Conservation (phyloP, 1,284 basidiomycete genomes). For the Athelia psychrophila region DNA sequence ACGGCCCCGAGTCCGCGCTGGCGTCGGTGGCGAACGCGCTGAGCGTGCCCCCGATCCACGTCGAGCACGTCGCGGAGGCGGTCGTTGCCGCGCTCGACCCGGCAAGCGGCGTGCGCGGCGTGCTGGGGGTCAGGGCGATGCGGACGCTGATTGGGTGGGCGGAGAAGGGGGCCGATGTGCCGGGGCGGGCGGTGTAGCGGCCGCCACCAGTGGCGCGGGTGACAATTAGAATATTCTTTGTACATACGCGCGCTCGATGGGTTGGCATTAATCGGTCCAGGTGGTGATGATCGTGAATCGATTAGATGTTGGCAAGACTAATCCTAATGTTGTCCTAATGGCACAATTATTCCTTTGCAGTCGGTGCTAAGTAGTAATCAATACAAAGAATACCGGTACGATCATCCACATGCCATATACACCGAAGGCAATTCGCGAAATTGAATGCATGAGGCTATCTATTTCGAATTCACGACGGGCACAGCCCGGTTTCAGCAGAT, state of each 20-base stretch:
- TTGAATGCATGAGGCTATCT: too few relatives aligned
- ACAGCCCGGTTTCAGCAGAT: too few relatives aligned
- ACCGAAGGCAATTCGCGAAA: too few relatives aligned
- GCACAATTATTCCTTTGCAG: too few relatives aligned
- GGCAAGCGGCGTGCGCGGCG: constrained; percentile 52
- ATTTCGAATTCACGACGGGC: too few relatives aligned
- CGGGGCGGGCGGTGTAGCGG: neutral
- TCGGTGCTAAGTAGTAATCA: too few relatives aligned
- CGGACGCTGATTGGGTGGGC: constrained; percentile 69
- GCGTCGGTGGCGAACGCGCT: constrained; percentile 77
- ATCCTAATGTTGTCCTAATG: too few relatives aligned
- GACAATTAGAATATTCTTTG: constrained; percentile 1
- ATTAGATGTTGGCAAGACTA: too few relatives aligned
- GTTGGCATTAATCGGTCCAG: too few relatives aligned
- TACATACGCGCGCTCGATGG: constrained; percentile 10
- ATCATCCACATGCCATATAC: too few relatives aligned
- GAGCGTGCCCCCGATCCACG: constrained; percentile 87
- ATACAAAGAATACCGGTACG: too few relatives aligned
- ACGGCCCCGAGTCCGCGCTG: constrained; percentile 48
- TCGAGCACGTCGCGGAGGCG: constrained; percentile 92
- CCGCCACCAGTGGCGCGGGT: neutral
- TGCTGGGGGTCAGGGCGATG: constrained; percentile 78
- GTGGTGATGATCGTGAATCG: too few relatives aligned
- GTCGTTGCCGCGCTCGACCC: constrained; percentile 59
- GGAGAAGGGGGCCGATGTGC: constrained; percentile 23